Evolutionary conservation across 108 stramenopile species (phyloP), one percentile per base, ranked within the genome.

Genomic region (Skeletonema menzelii): DNA sequence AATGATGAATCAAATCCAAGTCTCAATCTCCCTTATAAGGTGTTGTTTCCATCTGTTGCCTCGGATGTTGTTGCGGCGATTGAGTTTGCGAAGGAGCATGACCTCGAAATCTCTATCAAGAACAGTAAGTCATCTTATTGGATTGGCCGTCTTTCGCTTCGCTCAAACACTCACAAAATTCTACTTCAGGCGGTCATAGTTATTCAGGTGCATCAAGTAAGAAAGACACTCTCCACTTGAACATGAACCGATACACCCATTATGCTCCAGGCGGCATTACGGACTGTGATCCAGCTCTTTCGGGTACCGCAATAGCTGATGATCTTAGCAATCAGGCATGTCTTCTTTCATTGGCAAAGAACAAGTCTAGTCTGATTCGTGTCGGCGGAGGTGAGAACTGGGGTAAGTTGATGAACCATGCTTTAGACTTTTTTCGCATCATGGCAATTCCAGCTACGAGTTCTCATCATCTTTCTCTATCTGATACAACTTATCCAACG

Each of bases 351-450:
- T 34, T 60, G 1, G 59, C 59, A 34, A 60, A 34, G 59, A 8
- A 8, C 59, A 60, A 60, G 59, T 60, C 59, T 4, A 60, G 59
- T 60, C 24, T 32, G 38, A 60, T 60, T 60, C 59, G 59, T 60
- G 59, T 60, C 28, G 28, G 59, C 3, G 59, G 59, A 60, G 59
- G 59, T 8, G 59, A 60, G 59, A 60, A 60, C 59, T 60, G 5
- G 5, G 59, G 59, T 60, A 60, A 60, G 59, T 60, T 30, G 30
- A 30, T 32, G 1, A 4, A 32, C n/a, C n/a, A n/a, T n/a, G n/a
- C n/a, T n/a, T 60, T 22, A 17, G 46, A 19, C 2, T 46, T 5
- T 19, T 19, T n/a, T 19, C n/a, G n/a, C n/a, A 0, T 46, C 46
- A 46, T 46, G n/a, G 3, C 1, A 46, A 19, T 19, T n/a, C n/a